Conservation (phyloP, 371 early-diverging fungal genomes). For the Parasitella parasitica region DNA sequence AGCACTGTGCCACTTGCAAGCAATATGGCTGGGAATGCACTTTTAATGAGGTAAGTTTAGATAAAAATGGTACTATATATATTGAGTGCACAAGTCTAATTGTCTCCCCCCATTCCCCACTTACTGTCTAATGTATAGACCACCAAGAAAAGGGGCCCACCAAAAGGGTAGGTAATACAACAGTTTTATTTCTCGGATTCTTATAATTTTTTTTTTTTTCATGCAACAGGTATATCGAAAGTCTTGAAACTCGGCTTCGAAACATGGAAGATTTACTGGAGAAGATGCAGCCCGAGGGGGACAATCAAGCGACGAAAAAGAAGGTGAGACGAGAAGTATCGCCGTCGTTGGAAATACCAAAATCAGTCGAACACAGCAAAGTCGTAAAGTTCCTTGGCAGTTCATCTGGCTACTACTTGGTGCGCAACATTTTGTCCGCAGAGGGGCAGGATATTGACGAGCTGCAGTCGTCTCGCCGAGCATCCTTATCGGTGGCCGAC, state of each 20-base stretch:
- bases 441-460: constrained; percentile 6
- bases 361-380: constrained; percentile 9
- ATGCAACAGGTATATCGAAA: constrained; percentile 48
- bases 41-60: constrained; percentile 43
- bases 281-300: constrained; percentile 19
- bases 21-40: constrained; percentile 53
- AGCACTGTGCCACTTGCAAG: constrained; percentile 38
- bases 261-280: constrained; percentile 43
- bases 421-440: constrained; percentile 19
- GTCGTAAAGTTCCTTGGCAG: constrained; percentile 21
- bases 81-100: neutral
- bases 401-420: constrained; percentile 28
- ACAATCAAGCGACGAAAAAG: neutral
- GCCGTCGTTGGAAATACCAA: constrained; percentile 1
- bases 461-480: neutral
- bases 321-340: neutral
- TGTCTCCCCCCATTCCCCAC: neutral
- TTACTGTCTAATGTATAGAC: constrained; percentile 4
- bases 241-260: constrained; percentile 40
- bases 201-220: neutral
- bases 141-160: constrained; percentile 34
- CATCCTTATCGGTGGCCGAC: neutral
- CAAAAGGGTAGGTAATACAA: constrained; percentile 29
- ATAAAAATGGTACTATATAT: neutral
- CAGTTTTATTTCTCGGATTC: neutral